phyloP scores from a whole-genome alignment of 1,139 yeast species.

The Kluyveromyces sp. region DNA sequence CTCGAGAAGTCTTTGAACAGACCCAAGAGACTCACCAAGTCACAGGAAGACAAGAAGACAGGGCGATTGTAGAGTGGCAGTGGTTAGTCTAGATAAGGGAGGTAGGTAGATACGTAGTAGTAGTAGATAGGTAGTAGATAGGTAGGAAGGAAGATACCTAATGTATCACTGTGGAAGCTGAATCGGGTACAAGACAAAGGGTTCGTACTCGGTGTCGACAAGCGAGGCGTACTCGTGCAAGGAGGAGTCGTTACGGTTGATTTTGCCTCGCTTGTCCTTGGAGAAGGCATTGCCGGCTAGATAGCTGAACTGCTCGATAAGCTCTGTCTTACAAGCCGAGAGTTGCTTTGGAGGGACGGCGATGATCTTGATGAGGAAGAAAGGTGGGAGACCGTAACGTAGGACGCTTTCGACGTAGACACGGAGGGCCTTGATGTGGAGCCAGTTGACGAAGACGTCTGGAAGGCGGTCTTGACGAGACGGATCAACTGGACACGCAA shows the following conservation, averaged over 20 bases:
- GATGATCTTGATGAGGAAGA: constrained; percentile 53
- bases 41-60: constrained; percentile 42
- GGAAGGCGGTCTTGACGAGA: constrained; percentile 77
- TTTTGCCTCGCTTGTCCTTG: constrained; percentile 56
- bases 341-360: constrained; percentile 37
- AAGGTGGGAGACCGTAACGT: constrained; percentile 95
- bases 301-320: constrained; percentile 72
- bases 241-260: constrained; percentile 47
- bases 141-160: not conserved
- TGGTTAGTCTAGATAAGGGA: too few relatives aligned
- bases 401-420: constrained; percentile 64
- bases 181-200: constrained; percentile 75
- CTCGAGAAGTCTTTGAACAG: too few relatives aligned
- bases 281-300: constrained; percentile 82
- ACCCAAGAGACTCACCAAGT: not conserved
- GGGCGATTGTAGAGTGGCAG: not conserved
- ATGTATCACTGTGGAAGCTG: constrained; percentile 3
- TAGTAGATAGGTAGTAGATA: not conserved
- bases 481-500: constrained; percentile 74
- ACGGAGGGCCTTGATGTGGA: constrained; percentile 69
- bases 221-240: constrained; percentile 82
- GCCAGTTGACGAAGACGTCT: constrained; percentile 83
- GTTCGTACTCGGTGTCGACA: constrained; percentile 92
- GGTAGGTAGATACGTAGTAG: not conserved
- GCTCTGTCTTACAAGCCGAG: constrained; percentile 56